phyloP scores from a whole-genome alignment of 192 early-diverging fungal species.

The Backusella liffmaniae region DNA sequence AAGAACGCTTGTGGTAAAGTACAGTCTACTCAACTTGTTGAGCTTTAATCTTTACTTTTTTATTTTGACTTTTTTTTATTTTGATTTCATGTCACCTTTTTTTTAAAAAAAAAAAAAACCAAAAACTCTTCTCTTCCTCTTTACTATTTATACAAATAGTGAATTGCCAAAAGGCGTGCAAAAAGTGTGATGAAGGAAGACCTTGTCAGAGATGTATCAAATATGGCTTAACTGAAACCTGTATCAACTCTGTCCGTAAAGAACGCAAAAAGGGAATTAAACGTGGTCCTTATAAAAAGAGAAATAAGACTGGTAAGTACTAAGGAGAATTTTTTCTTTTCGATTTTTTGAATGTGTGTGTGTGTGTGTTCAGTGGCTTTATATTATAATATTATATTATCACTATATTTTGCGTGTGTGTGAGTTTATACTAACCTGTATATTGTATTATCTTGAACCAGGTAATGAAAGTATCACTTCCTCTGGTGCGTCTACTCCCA shows the following conservation, averaged over 20 bases:
- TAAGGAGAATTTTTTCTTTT: not conserved
- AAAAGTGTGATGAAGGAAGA: conserved; percentile 84
- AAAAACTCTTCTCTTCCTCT: not conserved
- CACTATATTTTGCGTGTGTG: not conserved
- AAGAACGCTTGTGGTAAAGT: conserved; percentile 85
- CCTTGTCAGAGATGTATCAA: conserved; percentile 83
- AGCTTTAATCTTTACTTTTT: conserved; percentile 1
- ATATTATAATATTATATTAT: not conserved
- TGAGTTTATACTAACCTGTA: not conserved
- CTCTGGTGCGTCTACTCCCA: not conserved
- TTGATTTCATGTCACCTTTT: not conserved
- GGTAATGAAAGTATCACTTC: conserved; percentile 9
- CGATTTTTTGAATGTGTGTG: not conserved
- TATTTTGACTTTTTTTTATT: not conserved
- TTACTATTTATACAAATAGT: conserved; percentile 34
- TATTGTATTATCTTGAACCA: not conserved
- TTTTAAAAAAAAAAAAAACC: not conserved
- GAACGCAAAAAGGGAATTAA: conserved; percentile 81
- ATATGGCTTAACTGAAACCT: conserved; percentile 62
- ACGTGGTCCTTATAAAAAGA: conserved; percentile 78
- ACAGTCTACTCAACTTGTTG: not conserved
- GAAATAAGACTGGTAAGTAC: conserved; percentile 18
- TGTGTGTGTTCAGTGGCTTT: not conserved
- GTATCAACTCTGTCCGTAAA: conserved; percentile 76
- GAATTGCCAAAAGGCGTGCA: conserved; percentile 86